Evolutionary conservation across 805 yeast species (phyloP).

Genomic region (Yamadazyma philogaea): DNA sequence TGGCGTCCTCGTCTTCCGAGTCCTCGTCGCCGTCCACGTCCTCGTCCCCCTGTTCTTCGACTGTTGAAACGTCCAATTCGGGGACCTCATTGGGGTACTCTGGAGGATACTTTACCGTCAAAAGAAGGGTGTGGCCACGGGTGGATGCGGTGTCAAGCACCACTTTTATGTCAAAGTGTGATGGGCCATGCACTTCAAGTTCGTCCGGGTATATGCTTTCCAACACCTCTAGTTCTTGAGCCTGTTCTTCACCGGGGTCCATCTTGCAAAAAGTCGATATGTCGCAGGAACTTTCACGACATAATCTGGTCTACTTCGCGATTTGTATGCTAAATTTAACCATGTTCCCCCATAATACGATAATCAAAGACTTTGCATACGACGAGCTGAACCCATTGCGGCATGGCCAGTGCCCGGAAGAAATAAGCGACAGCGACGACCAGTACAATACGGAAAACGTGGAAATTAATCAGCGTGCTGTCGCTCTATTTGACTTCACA

Average conservation of each 20-base stretch:
- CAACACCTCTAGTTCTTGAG: constrained; percentile 84
- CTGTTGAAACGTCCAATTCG: constrained; percentile 43
- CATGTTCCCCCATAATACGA: constrained; percentile 24
- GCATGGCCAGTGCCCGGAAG: constrained; percentile 43
- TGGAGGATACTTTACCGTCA: constrained; percentile 71
- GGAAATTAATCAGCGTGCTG: constrained; percentile 55
- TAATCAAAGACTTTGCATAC: constrained; percentile 83
- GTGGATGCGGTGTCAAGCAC: constrained; percentile 65
- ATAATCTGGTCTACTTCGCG: background rate
- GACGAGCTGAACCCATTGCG: constrained; percentile 65
- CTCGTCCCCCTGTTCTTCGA: constrained; percentile 25
- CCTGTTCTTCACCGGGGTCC: constrained; percentile 81
- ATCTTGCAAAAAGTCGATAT: constrained; percentile 27
- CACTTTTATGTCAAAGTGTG: constrained; percentile 54
- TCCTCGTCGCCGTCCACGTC: constrained; percentile 28
- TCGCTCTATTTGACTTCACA: constrained; percentile 82
- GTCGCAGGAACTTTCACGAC: background rate
- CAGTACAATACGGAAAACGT: constrained; percentile 10
- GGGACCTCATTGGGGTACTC: constrained; percentile 83
- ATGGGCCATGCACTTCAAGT: constrained; percentile 32
- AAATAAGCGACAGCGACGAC: constrained; percentile 9
- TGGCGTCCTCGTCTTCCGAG: constrained; percentile 39
- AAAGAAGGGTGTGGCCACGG: constrained; percentile 50
- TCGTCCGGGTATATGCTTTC: constrained; percentile 95
- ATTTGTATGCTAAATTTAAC: background rate